Evolutionary conservation across 2,329 filamentous ascomycete species (phyloP), one percentile per base, ranked within the genome.

Genomic region (Bipolaris victoriae): DNA sequence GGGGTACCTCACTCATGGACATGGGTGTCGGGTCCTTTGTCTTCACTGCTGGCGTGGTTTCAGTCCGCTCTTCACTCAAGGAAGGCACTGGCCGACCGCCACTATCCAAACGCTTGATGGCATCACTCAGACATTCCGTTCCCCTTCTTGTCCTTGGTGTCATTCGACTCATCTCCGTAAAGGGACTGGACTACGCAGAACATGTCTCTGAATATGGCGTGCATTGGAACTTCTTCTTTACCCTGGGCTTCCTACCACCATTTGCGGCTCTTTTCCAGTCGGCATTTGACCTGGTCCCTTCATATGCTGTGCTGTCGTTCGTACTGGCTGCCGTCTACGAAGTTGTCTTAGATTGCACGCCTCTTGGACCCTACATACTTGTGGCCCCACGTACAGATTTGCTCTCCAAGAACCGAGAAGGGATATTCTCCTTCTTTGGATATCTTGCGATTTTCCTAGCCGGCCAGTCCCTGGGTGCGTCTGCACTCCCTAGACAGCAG

Each of bases 211-310:
- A 99, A 74, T 99, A 99, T 72, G 95, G 95, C 41, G 91, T 99
- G 9, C 95, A 99, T 77, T 99, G 95, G 95, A 99, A 99, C 77
- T 99, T 99, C 77, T 99, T 99, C 83, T 98, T 98, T 78, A 99
- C 95, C 0, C 82, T 99, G 9, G 93, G 88, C 5, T 85, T 97
- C 46, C 80, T 99, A 22, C 92, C 94, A 0, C 93, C 93, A 0
- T 96, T 96, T 69, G 88, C 96, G 50, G 92, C 94, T 26, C 75
- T 95, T 0, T 91, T 94, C 59, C 91, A 96, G 73, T 85, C 89
- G 0, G 79, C 88, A 0, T 85, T 94, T 56, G 81, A 83, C 15
- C 71, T 90, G 53, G 78, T 96, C 3, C 90, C 90, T 3, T 94
- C 90, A 0, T 94, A 92, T 70, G 89, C 92, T 15, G 81, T 85